Evolutionary conservation across 1,284 basidiomycete species (phyloP).

Genomic region (Pterulicium gracile): DNA sequence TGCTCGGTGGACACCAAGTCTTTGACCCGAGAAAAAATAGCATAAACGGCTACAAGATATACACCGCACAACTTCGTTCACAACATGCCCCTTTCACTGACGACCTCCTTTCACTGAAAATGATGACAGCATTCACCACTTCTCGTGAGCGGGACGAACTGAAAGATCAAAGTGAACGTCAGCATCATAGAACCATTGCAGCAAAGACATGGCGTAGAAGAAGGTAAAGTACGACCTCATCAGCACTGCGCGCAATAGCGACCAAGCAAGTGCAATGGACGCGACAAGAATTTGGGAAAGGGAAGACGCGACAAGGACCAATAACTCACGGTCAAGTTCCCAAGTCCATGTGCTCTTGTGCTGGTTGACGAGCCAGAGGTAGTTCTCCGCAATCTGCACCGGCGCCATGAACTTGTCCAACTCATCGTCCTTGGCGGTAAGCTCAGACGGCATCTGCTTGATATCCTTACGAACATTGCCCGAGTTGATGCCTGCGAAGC

Average conservation of each 20-base stretch:
- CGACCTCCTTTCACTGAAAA: no score
- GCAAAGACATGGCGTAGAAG: no score
- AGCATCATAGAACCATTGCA: background rate
- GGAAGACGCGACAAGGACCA: background rate
- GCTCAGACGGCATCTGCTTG: background rate
- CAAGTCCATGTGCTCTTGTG: constrained; percentile 3
- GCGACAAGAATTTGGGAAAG: no score
- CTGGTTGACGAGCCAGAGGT: background rate
- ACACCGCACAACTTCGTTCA: no score
- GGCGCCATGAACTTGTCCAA: constrained; percentile 34
- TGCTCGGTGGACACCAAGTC: no score
- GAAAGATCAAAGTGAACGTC: background rate
- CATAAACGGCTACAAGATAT: no score
- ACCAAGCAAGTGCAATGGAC: background rate
- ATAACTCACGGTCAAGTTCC: constrained; percentile 1
- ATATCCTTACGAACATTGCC: background rate
- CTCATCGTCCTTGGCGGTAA: background rate
- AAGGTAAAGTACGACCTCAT: no score
- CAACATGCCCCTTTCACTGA: no score
- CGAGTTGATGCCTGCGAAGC: background rate
- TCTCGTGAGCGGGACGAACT: background rate
- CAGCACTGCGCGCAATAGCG: no score
- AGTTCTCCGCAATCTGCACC: constrained; percentile 47
- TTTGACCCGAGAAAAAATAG: no score
- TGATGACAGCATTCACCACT: background rate